A percentile compares a stretch with the other conserved stretches of the same genome.
Conservation (phyloP, 2,329 filamentous ascomycete species). For the Curvularia sp. region DNA sequence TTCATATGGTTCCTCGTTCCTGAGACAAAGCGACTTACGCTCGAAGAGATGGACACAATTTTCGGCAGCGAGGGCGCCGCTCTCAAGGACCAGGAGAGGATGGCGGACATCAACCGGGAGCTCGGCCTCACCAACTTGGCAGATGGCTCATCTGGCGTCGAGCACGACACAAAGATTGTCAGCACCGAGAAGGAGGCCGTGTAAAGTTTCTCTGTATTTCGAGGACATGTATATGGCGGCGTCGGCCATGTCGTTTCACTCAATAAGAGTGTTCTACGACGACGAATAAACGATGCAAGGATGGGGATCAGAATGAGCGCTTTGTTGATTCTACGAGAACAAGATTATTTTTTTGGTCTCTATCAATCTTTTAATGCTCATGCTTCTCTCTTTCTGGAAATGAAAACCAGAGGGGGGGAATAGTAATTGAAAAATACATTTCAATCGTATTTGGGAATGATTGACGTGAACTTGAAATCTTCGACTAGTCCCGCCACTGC, state of each 20-base stretch:
- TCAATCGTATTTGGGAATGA: too few relatives aligned
- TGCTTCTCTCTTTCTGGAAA: neutral
- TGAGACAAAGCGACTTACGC: constrained; percentile 61
- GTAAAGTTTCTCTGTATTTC: neutral
- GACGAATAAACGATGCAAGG: neutral
- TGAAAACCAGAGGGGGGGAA: too few relatives aligned
- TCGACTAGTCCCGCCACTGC: too few relatives aligned
- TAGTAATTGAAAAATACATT: too few relatives aligned
- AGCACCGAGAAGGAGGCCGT: constrained; percentile 26
- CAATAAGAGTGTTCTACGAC: neutral
- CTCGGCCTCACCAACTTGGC: constrained; percentile 64
- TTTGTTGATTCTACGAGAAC: neutral
- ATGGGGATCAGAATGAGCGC: neutral
- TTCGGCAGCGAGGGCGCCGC: constrained; percentile 71
- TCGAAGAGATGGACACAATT: constrained; percentile 69
- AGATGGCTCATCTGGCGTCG: constrained; percentile 11
- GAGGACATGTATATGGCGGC: neutral
- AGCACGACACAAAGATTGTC: constrained; percentile 13
- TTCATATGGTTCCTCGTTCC: constrained; percentile 61
- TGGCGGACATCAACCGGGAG: constrained; percentile 74
- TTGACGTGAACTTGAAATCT: too few relatives aligned
- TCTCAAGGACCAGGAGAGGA: constrained; percentile 70
- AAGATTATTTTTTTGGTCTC: neutral
- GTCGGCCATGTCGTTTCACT: neutral
- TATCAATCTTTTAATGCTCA: neutral